Evolutionary conservation across 73 alveolate species (phyloP), one percentile per base, ranked within the genome.

Genomic region (Chromera velia): DNA sequence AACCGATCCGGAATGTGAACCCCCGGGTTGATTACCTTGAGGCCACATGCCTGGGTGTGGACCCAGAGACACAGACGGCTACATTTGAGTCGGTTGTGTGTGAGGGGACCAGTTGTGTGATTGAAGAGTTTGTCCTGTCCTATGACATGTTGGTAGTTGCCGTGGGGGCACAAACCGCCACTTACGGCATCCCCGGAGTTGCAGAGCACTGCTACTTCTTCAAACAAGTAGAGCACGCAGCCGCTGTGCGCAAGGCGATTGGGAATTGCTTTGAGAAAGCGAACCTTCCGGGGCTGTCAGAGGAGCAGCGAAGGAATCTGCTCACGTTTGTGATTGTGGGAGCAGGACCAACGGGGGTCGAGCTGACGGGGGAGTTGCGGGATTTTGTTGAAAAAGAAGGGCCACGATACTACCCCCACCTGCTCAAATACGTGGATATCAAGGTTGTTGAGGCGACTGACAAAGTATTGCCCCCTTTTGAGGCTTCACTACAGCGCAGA

Each of bases 241-340:
- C 4, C 22, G 13, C 4, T 4, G 22, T 40, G 55, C 55, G 55
- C 13, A 4, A 13, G 4, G 55, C 55, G 55, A 40, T 40, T 7
- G 55, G 55, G 55, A 40, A 40, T 13, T 4, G 4, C 22, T 40
- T 40, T 40, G 55, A 40, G 55, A 4, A 13, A 7, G 55, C 55
- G 22, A 40, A 40, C 55, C 4, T 40, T 13, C 55, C 55, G 4
- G 55, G 55, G 4, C 55, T 55, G 70, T 10, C 9, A 24, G 30
- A 55, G 7, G 70, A 1, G 30, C 32, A 55, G 47, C 71, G 76
- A 17, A 28, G n/a, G 79, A 32, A 65, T 28, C 72, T 78, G 0
- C 48, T 78, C 66, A 78, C 79, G 34, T 78, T 78, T 28, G 73
- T 69, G 33, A 67, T 78, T 47, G 78, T 78, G 29, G 85, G 85